Percentiles rank a stretch among this genome's conserved stretches.
phyloP scores from a whole-genome alignment of 306 rosid species.

The Canavalia gladiata region DNA sequence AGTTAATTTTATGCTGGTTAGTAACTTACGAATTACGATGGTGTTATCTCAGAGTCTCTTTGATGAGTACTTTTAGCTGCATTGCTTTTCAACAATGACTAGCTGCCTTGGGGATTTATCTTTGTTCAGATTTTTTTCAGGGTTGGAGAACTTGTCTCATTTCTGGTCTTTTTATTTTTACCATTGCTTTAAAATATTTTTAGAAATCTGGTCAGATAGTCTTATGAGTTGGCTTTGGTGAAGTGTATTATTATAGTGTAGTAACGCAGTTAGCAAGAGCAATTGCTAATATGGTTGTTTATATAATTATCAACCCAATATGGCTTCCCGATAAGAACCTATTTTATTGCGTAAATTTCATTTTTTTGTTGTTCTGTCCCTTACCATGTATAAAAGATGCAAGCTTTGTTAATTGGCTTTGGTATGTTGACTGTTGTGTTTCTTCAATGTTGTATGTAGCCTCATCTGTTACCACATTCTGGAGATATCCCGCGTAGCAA shows the following conservation, averaged over 20 bases:
- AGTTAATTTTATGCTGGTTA: background rate
- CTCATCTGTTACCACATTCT: constrained; percentile 60
- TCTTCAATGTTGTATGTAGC: constrained; percentile 58
- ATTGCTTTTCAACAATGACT: background rate
- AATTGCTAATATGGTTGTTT: background rate
- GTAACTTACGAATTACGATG: background rate
- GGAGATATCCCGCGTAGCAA: constrained; percentile 79
- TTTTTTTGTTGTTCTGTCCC: background rate
- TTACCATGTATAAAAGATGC: constrained; percentile 1
- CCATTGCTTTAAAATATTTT: constrained; percentile 7
- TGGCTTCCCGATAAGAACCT: background rate
- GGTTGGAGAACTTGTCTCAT: background rate
- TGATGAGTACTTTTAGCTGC: background rate
- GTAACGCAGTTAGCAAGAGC: background rate
- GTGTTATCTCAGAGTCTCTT: background rate
- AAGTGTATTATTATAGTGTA: background rate
- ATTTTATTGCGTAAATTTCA: background rate
- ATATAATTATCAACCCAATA: background rate
- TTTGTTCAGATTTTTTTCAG: background rate
- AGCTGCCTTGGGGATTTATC: background rate
- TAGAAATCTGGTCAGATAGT: background rate
- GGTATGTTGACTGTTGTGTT: constrained; percentile 8
- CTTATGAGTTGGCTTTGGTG: background rate
- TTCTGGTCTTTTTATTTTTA: background rate
- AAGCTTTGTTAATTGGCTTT: background rate